Conservation (phyloP, 441 rosid genomes). For the Kokia cookei region DNA sequence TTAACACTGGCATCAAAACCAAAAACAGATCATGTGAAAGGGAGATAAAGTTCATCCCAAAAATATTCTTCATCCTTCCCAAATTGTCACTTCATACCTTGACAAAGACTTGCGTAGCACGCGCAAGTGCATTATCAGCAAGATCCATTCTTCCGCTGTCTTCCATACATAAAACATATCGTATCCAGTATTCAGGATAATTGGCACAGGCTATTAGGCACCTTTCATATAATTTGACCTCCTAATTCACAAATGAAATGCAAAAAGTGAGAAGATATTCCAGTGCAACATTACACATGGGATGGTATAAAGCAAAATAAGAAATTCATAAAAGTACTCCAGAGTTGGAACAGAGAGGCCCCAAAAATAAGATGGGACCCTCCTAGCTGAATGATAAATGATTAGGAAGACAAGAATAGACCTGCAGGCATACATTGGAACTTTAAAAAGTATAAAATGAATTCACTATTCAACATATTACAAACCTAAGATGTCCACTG, state of each 20-base stretch:
- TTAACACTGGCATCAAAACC: not conserved
- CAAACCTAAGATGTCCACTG: slow-evolving; percentile 67
- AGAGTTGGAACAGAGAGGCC: slow-evolving; percentile 74
- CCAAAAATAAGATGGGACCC: slow-evolving; percentile 75
- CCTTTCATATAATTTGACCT: slow-evolving; percentile 88
- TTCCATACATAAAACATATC: slow-evolving; percentile 83
- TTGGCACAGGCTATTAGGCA: slow-evolving; percentile 94
- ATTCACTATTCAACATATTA: slow-evolving; percentile 37
- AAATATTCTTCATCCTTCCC: not conserved
- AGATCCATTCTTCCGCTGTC: slow-evolving; percentile 74
- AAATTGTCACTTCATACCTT: slow-evolving; percentile 50
- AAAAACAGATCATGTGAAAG: not conserved
- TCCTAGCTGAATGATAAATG: slow-evolving; percentile 85
- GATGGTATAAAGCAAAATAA: slow-evolving; percentile 47
- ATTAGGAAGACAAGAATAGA: slow-evolving; percentile 88
- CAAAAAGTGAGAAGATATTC: slow-evolving; percentile 16
- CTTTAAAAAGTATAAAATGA: slow-evolving; percentile 49
- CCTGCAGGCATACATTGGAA: slow-evolving; percentile 95
- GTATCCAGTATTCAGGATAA: slow-evolving; percentile 89
- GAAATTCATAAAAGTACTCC: slow-evolving; percentile 86
- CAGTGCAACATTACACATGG: slow-evolving; percentile 7
- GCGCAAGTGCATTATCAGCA: slow-evolving; percentile 78
- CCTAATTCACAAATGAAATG: slow-evolving; percentile 34
- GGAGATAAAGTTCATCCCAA: not conserved
- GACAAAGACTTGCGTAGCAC: slow-evolving; percentile 92